Percentiles rank a stretch among this genome's conserved stretches.
Conservation (phyloP, 176 grass and related monocot genomes). For the Bonia amplexicaulis region DNA sequence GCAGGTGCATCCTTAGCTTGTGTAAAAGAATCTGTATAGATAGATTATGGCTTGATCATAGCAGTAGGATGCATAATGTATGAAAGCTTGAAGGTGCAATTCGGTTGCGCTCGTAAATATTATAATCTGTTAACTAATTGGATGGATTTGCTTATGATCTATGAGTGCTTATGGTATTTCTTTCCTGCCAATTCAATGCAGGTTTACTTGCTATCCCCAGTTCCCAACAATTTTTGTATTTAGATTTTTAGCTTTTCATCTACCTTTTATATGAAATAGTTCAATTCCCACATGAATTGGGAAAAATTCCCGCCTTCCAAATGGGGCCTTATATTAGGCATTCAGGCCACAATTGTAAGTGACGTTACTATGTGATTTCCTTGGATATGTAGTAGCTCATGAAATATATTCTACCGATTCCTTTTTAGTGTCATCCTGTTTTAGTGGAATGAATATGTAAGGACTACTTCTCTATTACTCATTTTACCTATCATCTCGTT, state of each 20-base stretch:
- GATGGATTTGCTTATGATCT: background rate
- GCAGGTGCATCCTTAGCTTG: constrained; percentile 46
- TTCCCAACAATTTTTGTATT: background rate
- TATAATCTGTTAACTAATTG: background rate
- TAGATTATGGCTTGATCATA: background rate
- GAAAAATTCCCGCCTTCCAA: background rate
- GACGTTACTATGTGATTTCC: background rate
- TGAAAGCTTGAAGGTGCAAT: background rate
- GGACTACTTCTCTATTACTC: background rate
- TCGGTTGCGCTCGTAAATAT: background rate
- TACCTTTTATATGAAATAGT: background rate
- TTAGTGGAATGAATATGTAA: background rate
- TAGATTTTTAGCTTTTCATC: background rate
- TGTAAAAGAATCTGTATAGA: background rate
- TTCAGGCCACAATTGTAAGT: background rate
- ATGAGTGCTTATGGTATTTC: background rate
- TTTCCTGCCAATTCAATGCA: background rate
- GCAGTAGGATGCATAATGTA: background rate
- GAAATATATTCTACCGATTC: background rate
- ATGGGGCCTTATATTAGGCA: background rate
- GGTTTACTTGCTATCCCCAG: background rate
- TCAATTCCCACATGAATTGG: background rate
- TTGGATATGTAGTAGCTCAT: background rate
- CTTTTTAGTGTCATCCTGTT: background rate
- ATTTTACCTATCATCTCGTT: background rate